These are phyloP conservation scores for Cicer judaicum DNA, from an alignment of 306 rosid genomes.

Conservation along the genomic window DNA sequence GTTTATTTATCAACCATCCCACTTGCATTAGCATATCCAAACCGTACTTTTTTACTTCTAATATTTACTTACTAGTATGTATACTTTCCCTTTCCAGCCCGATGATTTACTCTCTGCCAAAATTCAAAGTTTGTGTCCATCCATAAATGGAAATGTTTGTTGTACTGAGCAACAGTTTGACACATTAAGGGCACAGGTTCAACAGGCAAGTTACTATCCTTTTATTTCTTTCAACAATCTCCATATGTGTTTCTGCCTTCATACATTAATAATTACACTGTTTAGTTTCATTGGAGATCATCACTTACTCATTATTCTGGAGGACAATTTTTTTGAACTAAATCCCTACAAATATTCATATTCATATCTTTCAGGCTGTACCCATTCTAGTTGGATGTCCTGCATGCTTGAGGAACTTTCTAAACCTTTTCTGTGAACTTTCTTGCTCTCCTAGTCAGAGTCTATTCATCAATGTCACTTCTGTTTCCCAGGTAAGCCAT, in stretches of 20 bases:
- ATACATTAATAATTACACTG: background rate
- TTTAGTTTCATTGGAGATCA: background rate
- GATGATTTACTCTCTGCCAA: conserved; percentile 80
- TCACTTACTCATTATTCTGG: background rate
- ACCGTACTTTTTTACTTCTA: background rate
- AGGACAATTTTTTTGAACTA: background rate
- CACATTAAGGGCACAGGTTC: conserved; percentile 83
- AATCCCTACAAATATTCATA: background rate
- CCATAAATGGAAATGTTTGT: conserved; percentile 81
- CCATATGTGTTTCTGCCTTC: background rate
- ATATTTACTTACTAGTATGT: background rate
- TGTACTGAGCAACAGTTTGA: conserved; percentile 86
- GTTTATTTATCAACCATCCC: conserved; percentile 18
- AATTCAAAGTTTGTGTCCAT: conserved; percentile 92
- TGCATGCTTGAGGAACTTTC: conserved; percentile 94
- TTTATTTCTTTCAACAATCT: background rate
- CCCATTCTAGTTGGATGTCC: conserved; percentile 99
- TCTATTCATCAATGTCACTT: conserved; percentile 83
- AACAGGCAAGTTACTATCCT: conserved; percentile 66
- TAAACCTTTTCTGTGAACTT: conserved; percentile 91
- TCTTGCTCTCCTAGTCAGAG: conserved; percentile 97
- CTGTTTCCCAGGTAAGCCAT: conserved; percentile 72
- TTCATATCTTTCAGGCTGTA: conserved; percentile 74
- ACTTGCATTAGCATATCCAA: background rate
- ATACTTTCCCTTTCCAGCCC: conserved; percentile 60